Conservation (phyloP, 352 stramenopile genomes). For the Globisporangium solare region DNA sequence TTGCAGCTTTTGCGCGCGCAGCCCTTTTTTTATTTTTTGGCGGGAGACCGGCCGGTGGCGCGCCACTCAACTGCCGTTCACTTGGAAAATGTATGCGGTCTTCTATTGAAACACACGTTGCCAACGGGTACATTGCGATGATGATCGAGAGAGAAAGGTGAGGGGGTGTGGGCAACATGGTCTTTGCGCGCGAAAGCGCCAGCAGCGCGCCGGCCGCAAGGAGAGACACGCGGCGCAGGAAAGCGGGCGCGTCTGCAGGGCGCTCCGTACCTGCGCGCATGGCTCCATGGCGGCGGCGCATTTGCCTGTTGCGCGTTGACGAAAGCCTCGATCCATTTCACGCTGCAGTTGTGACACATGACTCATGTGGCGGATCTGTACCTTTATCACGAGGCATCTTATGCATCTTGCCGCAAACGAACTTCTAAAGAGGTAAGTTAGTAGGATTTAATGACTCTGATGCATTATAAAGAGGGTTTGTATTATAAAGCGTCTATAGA, state of each 20-base stretch:
- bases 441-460: no score
- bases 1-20: slow-evolving; percentile 5
- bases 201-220: neutral
- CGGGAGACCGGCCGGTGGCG: slow-evolving; percentile 1
- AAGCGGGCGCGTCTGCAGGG: neutral
- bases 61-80: slow-evolving; percentile 8
- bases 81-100: slow-evolving; percentile 10
- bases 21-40: slow-evolving; percentile 14
- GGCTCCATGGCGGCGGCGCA: neutral
- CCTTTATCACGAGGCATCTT: no score
- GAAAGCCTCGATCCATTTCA: no score
- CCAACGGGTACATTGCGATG: neutral
- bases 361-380: no score
- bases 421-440: no score
- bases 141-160: neutral
- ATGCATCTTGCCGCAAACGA: no score
- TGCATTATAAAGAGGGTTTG: no score
- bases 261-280: neutral
- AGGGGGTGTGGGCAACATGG: neutral
- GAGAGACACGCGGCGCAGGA: neutral
- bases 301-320: no score
- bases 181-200: neutral
- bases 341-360: no score
- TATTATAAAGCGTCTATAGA: no score
- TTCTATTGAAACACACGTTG: slow-evolving; percentile 3